Evolutionary conservation across 768 basidiomycete species (phyloP).

Genomic region (Coprinopsis marcescibilis): DNA sequence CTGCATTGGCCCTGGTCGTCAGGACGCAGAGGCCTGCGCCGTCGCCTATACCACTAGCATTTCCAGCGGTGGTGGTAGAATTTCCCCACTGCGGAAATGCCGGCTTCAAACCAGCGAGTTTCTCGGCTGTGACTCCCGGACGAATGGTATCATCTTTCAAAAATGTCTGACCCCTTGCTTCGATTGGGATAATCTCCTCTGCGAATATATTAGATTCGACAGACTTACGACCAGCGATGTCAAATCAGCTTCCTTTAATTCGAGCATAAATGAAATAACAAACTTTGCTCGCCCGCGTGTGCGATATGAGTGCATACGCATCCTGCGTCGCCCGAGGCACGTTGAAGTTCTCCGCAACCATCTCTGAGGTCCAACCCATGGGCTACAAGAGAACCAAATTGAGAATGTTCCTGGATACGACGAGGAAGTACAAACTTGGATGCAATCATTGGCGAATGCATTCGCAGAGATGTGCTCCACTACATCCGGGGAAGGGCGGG

Average conservation of each 20-base stretch:
- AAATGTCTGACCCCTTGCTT: slow-evolving; percentile 59
- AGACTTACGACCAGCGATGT: slow-evolving; percentile 37
- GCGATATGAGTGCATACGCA: slow-evolving; percentile 83
- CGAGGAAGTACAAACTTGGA: slow-evolving; percentile 43
- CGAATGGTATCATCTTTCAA: slow-evolving; percentile 86
- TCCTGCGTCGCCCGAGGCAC: slow-evolving; percentile 81
- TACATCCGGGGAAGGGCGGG: slow-evolving; percentile 70
- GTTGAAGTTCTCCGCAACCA: slow-evolving; percentile 78
- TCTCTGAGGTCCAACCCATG: slow-evolving; percentile 95
- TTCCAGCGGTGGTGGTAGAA: slow-evolving; percentile 71
- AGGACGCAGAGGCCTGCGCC: slow-evolving; percentile 84
- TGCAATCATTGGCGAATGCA: slow-evolving; percentile 67
- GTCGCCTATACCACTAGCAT: slow-evolving; percentile 87
- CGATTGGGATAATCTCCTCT: slow-evolving; percentile 86
- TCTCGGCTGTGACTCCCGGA: slow-evolving; percentile 72
- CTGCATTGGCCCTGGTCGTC: slow-evolving; percentile 73
- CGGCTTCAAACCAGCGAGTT: slow-evolving; percentile 74
- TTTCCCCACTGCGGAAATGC: slow-evolving; percentile 81
- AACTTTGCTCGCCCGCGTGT: slow-evolving; percentile 71
- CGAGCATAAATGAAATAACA: neutral
- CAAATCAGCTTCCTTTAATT: neutral
- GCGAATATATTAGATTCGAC: slow-evolving; percentile 66
- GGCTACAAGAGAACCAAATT: slow-evolving; percentile 38
- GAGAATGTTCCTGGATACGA: neutral
- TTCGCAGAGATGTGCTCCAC: slow-evolving; percentile 50